Base-by-base conservation (phyloP, 805 yeast species). In the Hanseniaspora guilliermondii region DNA sequence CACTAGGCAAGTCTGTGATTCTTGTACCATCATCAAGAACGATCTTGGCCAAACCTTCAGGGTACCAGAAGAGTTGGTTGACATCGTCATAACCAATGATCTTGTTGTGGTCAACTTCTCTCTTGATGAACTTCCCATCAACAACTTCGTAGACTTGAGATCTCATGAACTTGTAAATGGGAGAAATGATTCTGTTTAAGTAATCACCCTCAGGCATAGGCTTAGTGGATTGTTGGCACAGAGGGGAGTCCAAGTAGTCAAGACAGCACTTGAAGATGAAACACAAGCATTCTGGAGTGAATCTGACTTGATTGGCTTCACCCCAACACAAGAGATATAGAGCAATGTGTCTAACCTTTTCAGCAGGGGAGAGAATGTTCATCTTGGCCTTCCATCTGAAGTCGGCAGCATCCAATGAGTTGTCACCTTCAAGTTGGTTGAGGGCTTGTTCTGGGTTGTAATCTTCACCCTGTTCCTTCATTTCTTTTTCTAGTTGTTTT, bases 61-160 rank as follows among this genome's bases (percentile, higher is more conserved):
- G 97, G 72, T 94, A 93, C 99, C 99, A 93, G 73, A 94, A 93
- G 63, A 93, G 77, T 76, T 93, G 99, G 71, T 93, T 93, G 58
- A 93, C 95, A 75, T 93, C 99, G 74, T 93, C 99, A 70, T 93
- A 93, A 70, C 98, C 94, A 64, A 85, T 77, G 59, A 85, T 73
- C 60, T 80, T 73, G 71, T 82, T 82, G 70, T 85, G 95, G 68
- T 85, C 95, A 66, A 73, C 81, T 73, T 85, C 93, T 73, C 95
- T 83, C 69, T 85, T 85, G 58, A 85, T 83, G 62, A 77, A 85
- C 70, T 87, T 81, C 57, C 93, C 93, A 61, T 85, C 87, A 58
- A 78, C 77, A 61, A 84, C 78, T 70, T 85, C 93, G 62, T 83
- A 85, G 55, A 84, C 89, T 69, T 85, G 91, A 56, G 85, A 73